phyloP scores from a whole-genome alignment of 306 rosid species.

The Dryas octopetala region DNA sequence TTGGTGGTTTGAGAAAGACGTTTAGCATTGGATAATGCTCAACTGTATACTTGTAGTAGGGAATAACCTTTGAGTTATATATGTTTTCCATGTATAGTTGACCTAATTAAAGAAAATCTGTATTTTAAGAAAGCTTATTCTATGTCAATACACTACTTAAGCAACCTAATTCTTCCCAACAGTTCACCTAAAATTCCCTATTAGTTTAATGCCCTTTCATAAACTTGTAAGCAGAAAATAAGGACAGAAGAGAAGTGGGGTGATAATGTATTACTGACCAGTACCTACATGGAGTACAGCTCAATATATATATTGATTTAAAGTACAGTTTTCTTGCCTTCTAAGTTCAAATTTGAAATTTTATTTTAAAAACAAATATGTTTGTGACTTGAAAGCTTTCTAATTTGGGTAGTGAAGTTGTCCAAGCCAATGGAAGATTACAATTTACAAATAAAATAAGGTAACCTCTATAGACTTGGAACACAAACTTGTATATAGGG shows the following conservation, averaged over 20 bases:
- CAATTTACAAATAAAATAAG: not conserved
- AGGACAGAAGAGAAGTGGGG: constrained; percentile 19
- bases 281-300: not conserved
- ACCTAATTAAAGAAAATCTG: constrained; percentile 9
- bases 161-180: not conserved
- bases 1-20: not conserved
- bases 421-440: not conserved
- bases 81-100: not conserved
- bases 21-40: not conserved
- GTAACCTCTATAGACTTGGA: not conserved
- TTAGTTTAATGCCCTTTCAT: not conserved
- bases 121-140: not conserved
- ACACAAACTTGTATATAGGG: not conserved
- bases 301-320: not conserved
- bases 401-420: constrained; percentile 1
- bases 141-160: not conserved
- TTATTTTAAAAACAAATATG: not conserved
- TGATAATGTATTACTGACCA: constrained; percentile 28
- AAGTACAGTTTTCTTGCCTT: constrained; percentile 37
- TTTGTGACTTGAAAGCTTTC: constrained; percentile 1
- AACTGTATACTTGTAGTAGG: too few species aligned
- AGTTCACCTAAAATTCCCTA: constrained; percentile 6
- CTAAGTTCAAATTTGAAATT: constrained; percentile 33
- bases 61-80: too few species aligned
- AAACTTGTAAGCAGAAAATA: constrained; percentile 4